phyloP scores from a whole-genome alignment of 345 rosid species.

The Citrus inodora region DNA sequence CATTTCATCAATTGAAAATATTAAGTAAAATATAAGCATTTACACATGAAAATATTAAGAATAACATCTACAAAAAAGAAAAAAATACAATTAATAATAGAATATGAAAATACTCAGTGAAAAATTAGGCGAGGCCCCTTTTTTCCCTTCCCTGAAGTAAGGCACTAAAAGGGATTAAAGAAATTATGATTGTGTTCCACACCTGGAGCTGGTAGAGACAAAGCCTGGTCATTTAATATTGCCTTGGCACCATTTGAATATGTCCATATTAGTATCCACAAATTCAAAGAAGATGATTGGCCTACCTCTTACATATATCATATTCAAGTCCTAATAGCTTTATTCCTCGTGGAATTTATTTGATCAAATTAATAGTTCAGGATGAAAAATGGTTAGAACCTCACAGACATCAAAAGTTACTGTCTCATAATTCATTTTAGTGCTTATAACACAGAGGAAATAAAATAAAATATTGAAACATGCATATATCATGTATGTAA shows the following conservation, averaged over 20 bases:
- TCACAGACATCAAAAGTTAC: too few relatives aligned
- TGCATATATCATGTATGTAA: too few relatives aligned
- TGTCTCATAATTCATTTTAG: too few relatives aligned
- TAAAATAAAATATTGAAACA: neutral
- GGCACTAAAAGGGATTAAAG: too few relatives aligned
- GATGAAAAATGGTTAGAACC: too few relatives aligned
- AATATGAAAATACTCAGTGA: too few relatives aligned
- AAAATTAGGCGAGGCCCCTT: neutral
- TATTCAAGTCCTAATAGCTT: neutral
- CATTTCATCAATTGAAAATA: too few relatives aligned
- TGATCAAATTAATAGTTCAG: neutral
- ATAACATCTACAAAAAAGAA: too few relatives aligned
- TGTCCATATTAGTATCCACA: conserved; percentile 74
- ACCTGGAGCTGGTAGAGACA: conserved; percentile 58
- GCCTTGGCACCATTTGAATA: conserved; percentile 52
- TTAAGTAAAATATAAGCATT: too few relatives aligned
- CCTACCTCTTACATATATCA: conserved; percentile 36
- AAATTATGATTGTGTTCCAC: conserved; percentile 1
- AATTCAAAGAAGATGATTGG: conserved; percentile 52
- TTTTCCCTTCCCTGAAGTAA: neutral
- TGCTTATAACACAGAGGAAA: neutral
- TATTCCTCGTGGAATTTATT: neutral
- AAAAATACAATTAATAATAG: neutral
- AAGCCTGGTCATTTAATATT: conserved; percentile 43
- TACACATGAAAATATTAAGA: neutral